Percentiles rank a stretch among this genome's conserved stretches.
phyloP scores from a whole-genome alignment of 129 eudicot species.

The Tagetes erecta region DNA sequence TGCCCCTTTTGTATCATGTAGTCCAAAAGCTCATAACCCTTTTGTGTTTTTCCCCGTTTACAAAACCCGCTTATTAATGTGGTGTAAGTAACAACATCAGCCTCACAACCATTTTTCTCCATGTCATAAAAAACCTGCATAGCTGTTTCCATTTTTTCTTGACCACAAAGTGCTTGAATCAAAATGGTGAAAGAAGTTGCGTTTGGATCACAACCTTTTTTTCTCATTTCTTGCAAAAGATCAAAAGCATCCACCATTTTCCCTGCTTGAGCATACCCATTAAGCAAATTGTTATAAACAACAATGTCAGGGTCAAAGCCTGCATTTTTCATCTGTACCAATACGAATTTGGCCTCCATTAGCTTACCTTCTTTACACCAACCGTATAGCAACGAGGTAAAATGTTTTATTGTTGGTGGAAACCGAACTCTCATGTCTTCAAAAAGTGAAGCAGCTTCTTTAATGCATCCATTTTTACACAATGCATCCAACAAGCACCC shows the following conservation, averaged over 20 bases:
- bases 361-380: conserved; percentile 82
- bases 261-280: conserved; percentile 64
- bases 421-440: conserved; percentile 74
- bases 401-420: conserved; percentile 67
- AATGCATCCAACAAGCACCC: conserved; percentile 88
- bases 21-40: conserved; percentile 59
- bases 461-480: conserved; percentile 76
- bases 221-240: conserved; percentile 69
- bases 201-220: conserved; percentile 67
- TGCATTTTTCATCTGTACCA: conserved; percentile 64
- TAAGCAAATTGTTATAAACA: conserved; percentile 71
- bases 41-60: conserved; percentile 56
- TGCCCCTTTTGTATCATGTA: conserved; percentile 66
- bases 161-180: conserved; percentile 68
- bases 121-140: conserved; percentile 60
- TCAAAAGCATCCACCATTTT: conserved; percentile 80
- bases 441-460: conserved; percentile 79
- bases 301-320: conserved; percentile 78
- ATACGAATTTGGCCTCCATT: conserved; percentile 60
- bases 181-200: conserved; percentile 63
- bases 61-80: conserved; percentile 72
- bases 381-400: conserved; percentile 70
- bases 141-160: conserved; percentile 70
- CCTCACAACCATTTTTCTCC: conserved; percentile 59
- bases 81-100: conserved; percentile 69